Base-by-base conservation (phyloP, 140 eudicot species). In the Oenanthe javanica region DNA sequence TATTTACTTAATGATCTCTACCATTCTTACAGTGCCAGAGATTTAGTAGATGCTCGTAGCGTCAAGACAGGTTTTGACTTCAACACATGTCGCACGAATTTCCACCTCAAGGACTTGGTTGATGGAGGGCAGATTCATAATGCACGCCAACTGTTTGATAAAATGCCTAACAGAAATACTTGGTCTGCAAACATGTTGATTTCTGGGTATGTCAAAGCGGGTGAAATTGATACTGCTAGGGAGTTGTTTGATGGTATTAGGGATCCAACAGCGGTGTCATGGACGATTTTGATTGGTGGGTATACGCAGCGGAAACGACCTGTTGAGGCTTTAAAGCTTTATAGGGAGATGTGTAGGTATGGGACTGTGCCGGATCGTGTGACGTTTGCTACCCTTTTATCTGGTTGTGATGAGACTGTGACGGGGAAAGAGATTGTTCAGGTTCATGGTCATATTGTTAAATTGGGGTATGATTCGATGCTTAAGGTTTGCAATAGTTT, bases 201-300 rank as follows among this genome's bases (percentile, higher is more conserved):
- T 31, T 88, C 91, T n/a, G 93, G 92, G 66, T 85, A 86, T 78
- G 86, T 91, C 36, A 91, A 87, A 70, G 81, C 84, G 3, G 92
- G 92, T 73, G 77, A 90, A 74, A 83, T 93, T 67, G 15, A 84
- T 77, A 43, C 19, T 76, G 97, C 97, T 1, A 83, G 87, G 70
- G 83, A 83, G 76, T 78, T 91, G 81, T 93, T 93, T 81, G 91
- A 91, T 55, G 49, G 25, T 6, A 85, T 89, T 89, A 13, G 50
- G 25, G 79, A 79, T 50, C 87, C 86, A 38, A 90, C 86, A 0
- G 88, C 71, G 10, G 96, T 93, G 61, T 85, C 96, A 0, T 93
- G 98, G 98, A 93, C 98, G 49, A 89, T 91, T 67, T 25, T 91
- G 79, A 93, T 93, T n/a, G 96, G 97, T 55, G 97, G 91, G 1